Evolutionary conservation across 139 green algal genomes (phyloP).

Genomic region (Klebsormidium nitens): DNA sequence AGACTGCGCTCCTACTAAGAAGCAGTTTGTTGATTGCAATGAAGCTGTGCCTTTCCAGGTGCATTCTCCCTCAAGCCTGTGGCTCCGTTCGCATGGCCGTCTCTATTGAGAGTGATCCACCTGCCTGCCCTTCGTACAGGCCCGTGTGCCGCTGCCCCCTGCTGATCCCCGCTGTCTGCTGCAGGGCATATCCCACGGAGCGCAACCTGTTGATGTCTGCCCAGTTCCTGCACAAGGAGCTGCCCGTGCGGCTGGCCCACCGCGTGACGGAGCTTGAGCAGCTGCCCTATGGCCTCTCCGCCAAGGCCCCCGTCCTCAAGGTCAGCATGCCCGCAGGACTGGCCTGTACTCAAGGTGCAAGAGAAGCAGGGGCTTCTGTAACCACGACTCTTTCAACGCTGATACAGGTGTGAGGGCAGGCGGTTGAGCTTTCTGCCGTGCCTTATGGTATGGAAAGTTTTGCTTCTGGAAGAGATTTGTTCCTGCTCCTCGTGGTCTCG

Average conservation of each 20-base stretch:
- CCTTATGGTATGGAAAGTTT: not conserved
- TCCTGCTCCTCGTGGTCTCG: too few relatives aligned
- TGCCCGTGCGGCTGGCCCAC: conserved; percentile 91
- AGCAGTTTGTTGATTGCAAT: not conserved
- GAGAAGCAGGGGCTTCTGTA: not conserved
- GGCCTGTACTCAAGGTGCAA: not conserved
- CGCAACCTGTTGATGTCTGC: conserved; percentile 86
- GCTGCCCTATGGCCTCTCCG: conserved; percentile 87
- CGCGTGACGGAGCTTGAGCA: conserved; percentile 94
- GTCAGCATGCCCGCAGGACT: conserved; percentile 40
- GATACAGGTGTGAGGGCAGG: not conserved
- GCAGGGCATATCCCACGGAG: conserved; percentile 80
- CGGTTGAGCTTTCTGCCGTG: not conserved
- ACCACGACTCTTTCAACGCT: not conserved
- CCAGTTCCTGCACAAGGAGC: conserved; percentile 96
- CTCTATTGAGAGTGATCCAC: not conserved
- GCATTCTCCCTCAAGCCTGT: not conserved
- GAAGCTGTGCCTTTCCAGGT: not conserved
- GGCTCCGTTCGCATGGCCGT: not conserved
- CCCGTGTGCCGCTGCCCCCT: too few relatives aligned
- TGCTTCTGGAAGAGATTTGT: not conserved
- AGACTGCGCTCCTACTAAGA: not conserved
- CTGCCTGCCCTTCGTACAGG: conserved; percentile 42
- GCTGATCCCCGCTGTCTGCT: too few relatives aligned
- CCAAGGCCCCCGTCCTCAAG: conserved; percentile 82